Conservation (phyloP, 2,329 filamentous ascomycete species). For the Aspergillus vadensis region DNA sequence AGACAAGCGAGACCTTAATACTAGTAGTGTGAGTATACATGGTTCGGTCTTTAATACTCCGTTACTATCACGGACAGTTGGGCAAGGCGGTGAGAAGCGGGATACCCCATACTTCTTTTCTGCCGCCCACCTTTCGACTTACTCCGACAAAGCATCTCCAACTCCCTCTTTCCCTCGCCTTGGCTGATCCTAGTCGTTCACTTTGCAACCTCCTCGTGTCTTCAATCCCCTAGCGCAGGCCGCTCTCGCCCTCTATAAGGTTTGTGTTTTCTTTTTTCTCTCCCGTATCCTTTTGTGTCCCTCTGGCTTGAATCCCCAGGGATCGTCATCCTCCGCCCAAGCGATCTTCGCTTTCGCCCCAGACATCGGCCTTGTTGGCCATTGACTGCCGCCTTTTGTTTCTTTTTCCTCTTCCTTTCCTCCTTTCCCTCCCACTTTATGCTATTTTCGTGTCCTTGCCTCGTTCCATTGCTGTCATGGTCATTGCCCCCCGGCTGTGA, state of each 20-base stretch:
- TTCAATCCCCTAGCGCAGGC: neutral
- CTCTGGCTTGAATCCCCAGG: neutral
- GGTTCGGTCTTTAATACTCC: too few relatives aligned
- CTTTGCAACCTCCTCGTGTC: constrained; percentile 3
- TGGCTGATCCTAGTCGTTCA: constrained; percentile 6
- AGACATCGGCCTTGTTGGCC: constrained; percentile 9
- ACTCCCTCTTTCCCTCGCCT: neutral
- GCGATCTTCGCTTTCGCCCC: constrained; percentile 11
- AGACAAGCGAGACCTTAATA: too few relatives aligned
- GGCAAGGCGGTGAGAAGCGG: neutral
- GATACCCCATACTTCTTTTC: constrained; percentile 5
- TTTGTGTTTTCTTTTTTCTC: constrained; percentile 12
- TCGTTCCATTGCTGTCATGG: neutral
- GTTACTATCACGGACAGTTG: neutral
- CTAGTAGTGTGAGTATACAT: too few relatives aligned
- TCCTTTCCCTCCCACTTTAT: constrained; percentile 2
- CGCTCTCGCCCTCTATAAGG: constrained; percentile 6
- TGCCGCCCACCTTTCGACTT: neutral
- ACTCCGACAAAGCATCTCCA: neutral
- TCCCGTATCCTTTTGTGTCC: neutral
- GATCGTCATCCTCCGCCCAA: constrained; percentile 10
- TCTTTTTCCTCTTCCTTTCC: neutral
- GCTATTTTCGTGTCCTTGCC: constrained; percentile 5
- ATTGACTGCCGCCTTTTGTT: constrained; percentile 14
- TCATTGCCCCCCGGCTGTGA: neutral